These are phyloP conservation scores for Aspergillus versicolor DNA, from an alignment of 2,329 filamentous ascomycete genomes.

Conservation along the genomic window DNA sequence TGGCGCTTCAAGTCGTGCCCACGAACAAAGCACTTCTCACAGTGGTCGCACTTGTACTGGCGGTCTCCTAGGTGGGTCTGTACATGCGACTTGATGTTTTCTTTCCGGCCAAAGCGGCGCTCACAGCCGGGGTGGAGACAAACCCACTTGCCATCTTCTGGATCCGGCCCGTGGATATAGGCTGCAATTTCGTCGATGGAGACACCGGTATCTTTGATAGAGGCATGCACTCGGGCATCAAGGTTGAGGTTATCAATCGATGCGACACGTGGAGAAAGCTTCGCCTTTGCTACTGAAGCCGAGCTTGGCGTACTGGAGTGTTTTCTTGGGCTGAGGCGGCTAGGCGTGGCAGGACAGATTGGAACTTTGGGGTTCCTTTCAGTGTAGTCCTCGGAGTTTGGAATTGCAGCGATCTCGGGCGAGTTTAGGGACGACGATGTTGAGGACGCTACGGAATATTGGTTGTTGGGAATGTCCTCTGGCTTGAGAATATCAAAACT, in stretches of 20 bases:
- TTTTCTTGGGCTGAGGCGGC: slow-evolving; percentile 22
- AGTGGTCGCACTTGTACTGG: slow-evolving; percentile 90
- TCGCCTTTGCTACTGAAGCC: slow-evolving; percentile 30
- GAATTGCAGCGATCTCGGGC: slow-evolving; percentile 51
- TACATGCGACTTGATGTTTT: slow-evolving; percentile 98
- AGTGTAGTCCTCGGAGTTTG: slow-evolving; percentile 24
- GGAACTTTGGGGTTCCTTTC: slow-evolving; percentile 30
- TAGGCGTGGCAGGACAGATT: slow-evolving; percentile 29
- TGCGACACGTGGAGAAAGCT: slow-evolving; percentile 43
- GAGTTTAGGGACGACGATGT: slow-evolving; percentile 53
- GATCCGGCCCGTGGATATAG: slow-evolving; percentile 71
- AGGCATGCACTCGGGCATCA: slow-evolving; percentile 59
- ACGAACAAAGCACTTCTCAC: slow-evolving; percentile 92
- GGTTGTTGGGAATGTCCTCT: slow-evolving; percentile 40
- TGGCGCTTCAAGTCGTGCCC: slow-evolving; percentile 97
- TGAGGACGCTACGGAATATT: slow-evolving; percentile 36
- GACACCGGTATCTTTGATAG: slow-evolving; percentile 75
- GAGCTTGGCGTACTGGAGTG: slow-evolving; percentile 18
- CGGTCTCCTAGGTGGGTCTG: slow-evolving; percentile 97
- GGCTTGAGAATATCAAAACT: slow-evolving; percentile 29
- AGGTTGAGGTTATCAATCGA: slow-evolving; percentile 51
- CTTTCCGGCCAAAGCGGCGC: slow-evolving; percentile 92
- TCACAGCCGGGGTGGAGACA: slow-evolving; percentile 76
- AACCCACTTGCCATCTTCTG: slow-evolving; percentile 73
- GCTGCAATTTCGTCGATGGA: slow-evolving; percentile 79